Evolutionary conservation across 345 rosid genomes (phyloP).

Genomic region (Eucalyptus albens): DNA sequence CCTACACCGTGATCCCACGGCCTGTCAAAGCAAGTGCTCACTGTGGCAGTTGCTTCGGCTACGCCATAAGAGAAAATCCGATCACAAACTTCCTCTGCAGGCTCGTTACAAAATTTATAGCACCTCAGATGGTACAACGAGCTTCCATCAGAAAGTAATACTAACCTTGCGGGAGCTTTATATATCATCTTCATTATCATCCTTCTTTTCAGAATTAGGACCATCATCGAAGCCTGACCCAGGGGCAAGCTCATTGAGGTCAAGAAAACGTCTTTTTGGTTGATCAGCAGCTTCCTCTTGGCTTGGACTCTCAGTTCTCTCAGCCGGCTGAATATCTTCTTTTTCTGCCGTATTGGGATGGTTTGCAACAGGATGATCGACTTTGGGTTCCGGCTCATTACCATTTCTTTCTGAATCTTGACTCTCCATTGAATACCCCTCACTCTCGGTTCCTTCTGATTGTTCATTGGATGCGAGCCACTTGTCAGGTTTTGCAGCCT

Average conservation of each 20-base stretch:
- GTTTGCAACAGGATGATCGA: conserved; percentile 28
- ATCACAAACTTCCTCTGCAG: conserved; percentile 11
- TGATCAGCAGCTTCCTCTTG: conserved; percentile 48
- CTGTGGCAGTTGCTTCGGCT: conserved; percentile 13
- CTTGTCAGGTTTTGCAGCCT: conserved; percentile 37
- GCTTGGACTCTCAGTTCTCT: conserved; percentile 14
- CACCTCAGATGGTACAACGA: conserved; percentile 18
- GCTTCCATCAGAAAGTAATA: conserved; percentile 11
- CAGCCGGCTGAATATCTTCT: conserved; percentile 29
- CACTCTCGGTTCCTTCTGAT: conserved; percentile 54
- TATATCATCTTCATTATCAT: conserved; percentile 45
- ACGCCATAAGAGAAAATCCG: conserved; percentile 20
- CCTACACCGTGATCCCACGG: conserved; percentile 11
- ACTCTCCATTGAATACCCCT: conserved; percentile 44
- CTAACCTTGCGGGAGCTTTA: conserved; percentile 27
- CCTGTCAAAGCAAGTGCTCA: conserved; percentile 11
- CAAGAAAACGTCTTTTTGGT: conserved; percentile 62
- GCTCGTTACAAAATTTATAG: conserved; percentile 36
- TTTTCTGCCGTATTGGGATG: conserved; percentile 18
- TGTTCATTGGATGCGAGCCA: conserved; percentile 43
- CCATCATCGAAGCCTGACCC: conserved; percentile 91
- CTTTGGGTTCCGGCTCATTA: conserved; percentile 37
- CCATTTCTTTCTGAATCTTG: conserved; percentile 45
- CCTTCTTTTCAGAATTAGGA: conserved; percentile 62
- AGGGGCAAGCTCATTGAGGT: conserved; percentile 90